Conservation (phyloP, 129 eudicot species). For the Chrysanthemum seticuspe region DNA sequence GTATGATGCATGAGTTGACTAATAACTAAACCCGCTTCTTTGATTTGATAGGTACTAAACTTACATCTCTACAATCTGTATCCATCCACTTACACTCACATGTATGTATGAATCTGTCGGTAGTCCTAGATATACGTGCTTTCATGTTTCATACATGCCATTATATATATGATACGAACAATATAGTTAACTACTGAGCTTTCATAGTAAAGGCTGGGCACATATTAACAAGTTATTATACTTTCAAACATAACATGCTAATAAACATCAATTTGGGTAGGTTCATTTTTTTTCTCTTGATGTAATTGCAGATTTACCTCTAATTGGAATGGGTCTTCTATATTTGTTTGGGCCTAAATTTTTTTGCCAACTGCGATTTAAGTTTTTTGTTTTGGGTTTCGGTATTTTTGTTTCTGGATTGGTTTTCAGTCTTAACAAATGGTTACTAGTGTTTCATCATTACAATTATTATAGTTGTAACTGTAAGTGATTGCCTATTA, state of each 20-base stretch:
- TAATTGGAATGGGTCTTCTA: no score
- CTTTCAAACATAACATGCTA: no score
- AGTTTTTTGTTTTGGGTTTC: no score
- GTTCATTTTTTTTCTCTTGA: no score
- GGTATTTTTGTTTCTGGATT: no score
- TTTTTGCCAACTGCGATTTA: no score
- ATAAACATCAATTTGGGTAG: no score
- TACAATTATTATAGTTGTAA: no score
- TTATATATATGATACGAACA: neutral
- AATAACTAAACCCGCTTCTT: conserved; percentile 2
- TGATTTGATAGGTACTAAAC: conserved; percentile 52
- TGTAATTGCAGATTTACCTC: no score
- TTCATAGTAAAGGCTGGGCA: neutral
- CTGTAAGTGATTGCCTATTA: conserved; percentile 33
- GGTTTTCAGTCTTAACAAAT: no score
- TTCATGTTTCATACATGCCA: neutral
- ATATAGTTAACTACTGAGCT: neutral
- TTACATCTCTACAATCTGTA: neutral
- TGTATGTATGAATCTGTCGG: neutral
- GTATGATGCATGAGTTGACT: neutral
- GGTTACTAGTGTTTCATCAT: no score
- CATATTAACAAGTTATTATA: neutral
- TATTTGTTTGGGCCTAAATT: no score
- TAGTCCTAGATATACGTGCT: neutral
- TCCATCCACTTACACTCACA: conserved; percentile 7